phyloP scores from a whole-genome alignment of 768 basidiomycete species.

The Auricularia cornea region DNA sequence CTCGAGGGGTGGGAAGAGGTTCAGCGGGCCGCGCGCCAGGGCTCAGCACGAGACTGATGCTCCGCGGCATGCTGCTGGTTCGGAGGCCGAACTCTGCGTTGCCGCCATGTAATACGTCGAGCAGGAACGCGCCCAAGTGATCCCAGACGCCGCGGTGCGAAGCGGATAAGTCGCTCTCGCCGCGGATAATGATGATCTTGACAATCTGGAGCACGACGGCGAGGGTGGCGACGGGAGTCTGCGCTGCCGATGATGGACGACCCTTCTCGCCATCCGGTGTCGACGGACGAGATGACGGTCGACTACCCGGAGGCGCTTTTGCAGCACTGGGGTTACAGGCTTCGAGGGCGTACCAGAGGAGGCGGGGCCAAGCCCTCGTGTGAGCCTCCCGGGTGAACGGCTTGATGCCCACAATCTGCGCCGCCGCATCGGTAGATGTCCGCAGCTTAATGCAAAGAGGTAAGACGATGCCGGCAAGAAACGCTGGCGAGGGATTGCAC shows the following conservation, averaged over 20 bases:
- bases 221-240: conserved; percentile 21
- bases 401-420: conserved; percentile 35
- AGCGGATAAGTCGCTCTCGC: conserved; percentile 48
- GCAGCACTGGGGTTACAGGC: conserved; percentile 31
- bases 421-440: conserved; percentile 37
- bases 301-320: background rate
- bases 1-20: conserved; percentile 36
- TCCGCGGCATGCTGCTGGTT: conserved; percentile 22
- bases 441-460: conserved; percentile 51
- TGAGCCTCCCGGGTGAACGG: conserved; percentile 39
- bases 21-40: conserved; percentile 3
- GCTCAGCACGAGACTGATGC: conserved; percentile 15
- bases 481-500: conserved; percentile 45
- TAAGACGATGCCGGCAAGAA: conserved; percentile 55
- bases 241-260: conserved; percentile 1
- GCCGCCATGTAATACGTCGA: conserved; percentile 45
- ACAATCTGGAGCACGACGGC: conserved; percentile 55
- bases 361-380: conserved; percentile 49
- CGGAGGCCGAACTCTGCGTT: conserved; percentile 51
- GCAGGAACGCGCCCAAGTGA: conserved; percentile 48
- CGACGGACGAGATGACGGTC: background rate
- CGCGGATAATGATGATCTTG: conserved; percentile 59
- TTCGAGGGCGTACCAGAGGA: conserved; percentile 50
- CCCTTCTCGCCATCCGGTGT: conserved; percentile 19
- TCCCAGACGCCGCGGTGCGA: conserved; percentile 54